phyloP scores from a whole-genome alignment of 2,329 filamentous ascomycete species.

The Trichophyton benhamiae region DNA sequence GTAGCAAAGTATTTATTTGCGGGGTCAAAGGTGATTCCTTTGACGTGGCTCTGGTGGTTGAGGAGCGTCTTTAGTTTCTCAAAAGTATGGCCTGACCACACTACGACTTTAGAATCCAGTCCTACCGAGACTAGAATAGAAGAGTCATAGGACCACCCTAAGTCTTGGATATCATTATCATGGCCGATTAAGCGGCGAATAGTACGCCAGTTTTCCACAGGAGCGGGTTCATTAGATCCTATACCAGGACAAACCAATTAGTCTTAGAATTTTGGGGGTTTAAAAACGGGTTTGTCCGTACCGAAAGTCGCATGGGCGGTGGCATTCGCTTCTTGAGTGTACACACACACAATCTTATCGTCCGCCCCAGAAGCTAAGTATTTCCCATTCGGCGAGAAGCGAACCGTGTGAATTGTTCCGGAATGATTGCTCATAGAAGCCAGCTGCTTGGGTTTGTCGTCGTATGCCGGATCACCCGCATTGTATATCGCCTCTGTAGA shows the following conservation, averaged over 20 bases:
- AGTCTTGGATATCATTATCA: conserved; percentile 95
- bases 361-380: conserved; percentile 95
- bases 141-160: conserved; percentile 93
- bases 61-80: conserved; percentile 92
- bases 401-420: conserved; percentile 90
- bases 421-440: conserved; percentile 98
- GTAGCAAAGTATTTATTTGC: conserved; percentile 99
- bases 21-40: conserved; percentile 95
- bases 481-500: conserved; percentile 88
- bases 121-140: conserved; percentile 93
- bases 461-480: conserved; percentile 57
- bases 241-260: conserved; percentile 9
- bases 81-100: conserved; percentile 97
- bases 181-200: conserved; percentile 87
- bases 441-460: conserved; percentile 72
- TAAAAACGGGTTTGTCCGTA: conserved; percentile 28
- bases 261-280: not conserved
- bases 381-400: conserved; percentile 88
- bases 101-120: conserved; percentile 91
- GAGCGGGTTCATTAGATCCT: conserved; percentile 77
- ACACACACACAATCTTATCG: conserved; percentile 97
- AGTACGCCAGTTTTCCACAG: conserved; percentile 96
- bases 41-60: conserved; percentile 93
- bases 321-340: conserved; percentile 72
- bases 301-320: conserved; percentile 69